Evolutionary conservation across 768 basidiomycete species (phyloP), one percentile per base, ranked within the genome.

Genomic region (Roridomyces roridus): DNA sequence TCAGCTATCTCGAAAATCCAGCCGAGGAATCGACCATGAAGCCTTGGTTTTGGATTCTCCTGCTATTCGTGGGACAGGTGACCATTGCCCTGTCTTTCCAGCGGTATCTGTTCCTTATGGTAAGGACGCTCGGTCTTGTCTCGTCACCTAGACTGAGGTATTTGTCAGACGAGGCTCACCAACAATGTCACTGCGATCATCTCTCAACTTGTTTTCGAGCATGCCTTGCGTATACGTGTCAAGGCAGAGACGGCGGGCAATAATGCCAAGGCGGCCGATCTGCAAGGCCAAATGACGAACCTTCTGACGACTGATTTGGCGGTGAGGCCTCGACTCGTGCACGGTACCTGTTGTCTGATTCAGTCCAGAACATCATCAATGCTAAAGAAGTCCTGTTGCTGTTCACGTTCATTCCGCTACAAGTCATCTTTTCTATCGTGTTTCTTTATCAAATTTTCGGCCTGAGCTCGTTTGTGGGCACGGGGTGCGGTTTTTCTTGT

Each of bases 261-360:
- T 14, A 24, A 39, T 1, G 20, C 42, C 7, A 45, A 18, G 36
- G 50, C 42, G 10, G 73, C 72, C 10, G 85, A 87, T 65, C 69
- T 90, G 11, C 80, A 85, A 24, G 91, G 92, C 8, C 88, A 84
- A 66, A 86, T 92, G 66, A 92, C 88, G 68, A 92, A 91, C 51
- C 72, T 92, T 6, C 81, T 91, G 25, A 85, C 89, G 4, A 84
- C 85, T 1, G 91, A 93, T 68, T 42, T 79, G 54, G 59, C 40
- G 8, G n/a, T 18, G 3, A 3, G 18, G 18, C 20, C 20, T 40
- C 39, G 8, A 10, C n/a, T 40, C 21, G 39, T 40, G n/a, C 20
- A 3, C 20, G 18, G n/a, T 40, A 2, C 11, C 39, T n/a, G n/a
- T n/a, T 40, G 12, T 40, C 39, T 40, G 15, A 40, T 42, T 8